Percentiles rank a stretch among this genome's conserved stretches.
These are phyloP conservation scores for Pisolithus marmoratus DNA, from an alignment of 768 basidiomycete genomes.

Conservation along the genomic window DNA sequence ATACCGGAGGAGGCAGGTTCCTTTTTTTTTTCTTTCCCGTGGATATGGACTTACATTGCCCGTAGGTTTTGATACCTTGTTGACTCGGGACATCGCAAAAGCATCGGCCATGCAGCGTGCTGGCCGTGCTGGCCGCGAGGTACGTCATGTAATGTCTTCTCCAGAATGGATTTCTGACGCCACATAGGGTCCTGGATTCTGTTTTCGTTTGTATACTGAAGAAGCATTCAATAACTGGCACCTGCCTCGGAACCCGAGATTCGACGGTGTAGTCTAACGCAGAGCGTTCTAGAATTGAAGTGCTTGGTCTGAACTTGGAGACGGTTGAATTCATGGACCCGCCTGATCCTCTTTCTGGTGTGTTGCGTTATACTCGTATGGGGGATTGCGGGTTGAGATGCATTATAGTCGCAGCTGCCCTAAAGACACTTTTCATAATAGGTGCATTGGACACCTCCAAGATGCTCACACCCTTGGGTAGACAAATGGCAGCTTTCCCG, in stretches of 20 bases:
- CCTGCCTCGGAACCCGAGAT: conserved; percentile 83
- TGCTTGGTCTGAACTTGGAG: conserved; percentile 79
- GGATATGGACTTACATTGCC: background rate
- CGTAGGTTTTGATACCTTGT: conserved; percentile 80
- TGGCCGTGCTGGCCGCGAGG: conserved; percentile 95
- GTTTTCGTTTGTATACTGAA: conserved; percentile 92
- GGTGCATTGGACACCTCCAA: conserved; percentile 69
- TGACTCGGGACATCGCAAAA: conserved; percentile 79
- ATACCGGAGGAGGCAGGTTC: conserved; percentile 59
- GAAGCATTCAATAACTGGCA: conserved; percentile 63
- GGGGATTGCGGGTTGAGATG: background rate
- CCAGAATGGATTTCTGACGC: background rate
- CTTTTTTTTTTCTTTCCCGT: background rate
- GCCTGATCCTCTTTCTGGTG: conserved; percentile 71
- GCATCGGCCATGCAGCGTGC: conserved; percentile 92
- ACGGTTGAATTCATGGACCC: conserved; percentile 85
- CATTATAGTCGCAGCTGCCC: conserved; percentile 49
- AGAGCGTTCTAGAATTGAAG: conserved; percentile 80
- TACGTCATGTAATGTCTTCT: conserved; percentile 22
- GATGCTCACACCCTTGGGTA: conserved; percentile 65
- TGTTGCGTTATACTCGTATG: conserved; percentile 22
- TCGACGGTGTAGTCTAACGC: conserved; percentile 76
- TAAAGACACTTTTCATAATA: conserved; percentile 72
- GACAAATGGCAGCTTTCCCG: conserved; percentile 85
- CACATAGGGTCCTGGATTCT: conserved; percentile 67